phyloP scores from a whole-genome alignment of 2,329 filamentous ascomycete species.

The Lojkania enalia region DNA sequence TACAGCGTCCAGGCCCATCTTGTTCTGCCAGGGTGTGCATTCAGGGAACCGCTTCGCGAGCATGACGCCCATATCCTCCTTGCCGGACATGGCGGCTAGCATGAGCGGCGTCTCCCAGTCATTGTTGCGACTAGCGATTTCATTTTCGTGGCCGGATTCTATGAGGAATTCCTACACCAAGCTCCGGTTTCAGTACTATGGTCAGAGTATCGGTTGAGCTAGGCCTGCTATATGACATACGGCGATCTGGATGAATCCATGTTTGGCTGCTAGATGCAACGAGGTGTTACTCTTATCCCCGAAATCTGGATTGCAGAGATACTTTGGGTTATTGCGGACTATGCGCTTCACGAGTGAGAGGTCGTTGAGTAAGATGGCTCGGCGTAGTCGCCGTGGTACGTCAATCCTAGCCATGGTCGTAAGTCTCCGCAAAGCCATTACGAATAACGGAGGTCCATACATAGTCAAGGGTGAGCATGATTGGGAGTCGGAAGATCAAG shows the following conservation, averaged over 20 bases:
- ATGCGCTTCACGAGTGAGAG: conserved; percentile 75
- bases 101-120: conserved; percentile 80
- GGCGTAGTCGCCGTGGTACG: conserved; percentile 73
- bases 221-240: conserved; percentile 32
- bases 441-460: not conserved
- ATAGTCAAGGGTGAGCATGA: conserved; percentile 1
- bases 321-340: conserved; percentile 68
- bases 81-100: conserved; percentile 70
- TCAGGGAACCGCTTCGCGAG: conserved; percentile 67
- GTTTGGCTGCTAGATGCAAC: conserved; percentile 76
- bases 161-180: conserved; percentile 64
- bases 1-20: conserved; percentile 70
- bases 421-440: not conserved
- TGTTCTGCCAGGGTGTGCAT: conserved; percentile 67
- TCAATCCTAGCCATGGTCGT: conserved; percentile 65
- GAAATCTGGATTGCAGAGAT: conserved; percentile 79
- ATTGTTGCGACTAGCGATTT: conserved; percentile 75
- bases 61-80: conserved; percentile 73
- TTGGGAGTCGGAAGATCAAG: not conserved
- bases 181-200: not conserved
- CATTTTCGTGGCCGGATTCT: conserved; percentile 73
- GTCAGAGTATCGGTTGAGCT: not conserved
- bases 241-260: conserved; percentile 71
- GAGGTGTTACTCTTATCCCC: conserved; percentile 78
- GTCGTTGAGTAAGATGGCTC: conserved; percentile 78